These are phyloP conservation scores for Candida chauliodis DNA, from an alignment of 805 yeast genomes.

Conservation along the genomic window DNA sequence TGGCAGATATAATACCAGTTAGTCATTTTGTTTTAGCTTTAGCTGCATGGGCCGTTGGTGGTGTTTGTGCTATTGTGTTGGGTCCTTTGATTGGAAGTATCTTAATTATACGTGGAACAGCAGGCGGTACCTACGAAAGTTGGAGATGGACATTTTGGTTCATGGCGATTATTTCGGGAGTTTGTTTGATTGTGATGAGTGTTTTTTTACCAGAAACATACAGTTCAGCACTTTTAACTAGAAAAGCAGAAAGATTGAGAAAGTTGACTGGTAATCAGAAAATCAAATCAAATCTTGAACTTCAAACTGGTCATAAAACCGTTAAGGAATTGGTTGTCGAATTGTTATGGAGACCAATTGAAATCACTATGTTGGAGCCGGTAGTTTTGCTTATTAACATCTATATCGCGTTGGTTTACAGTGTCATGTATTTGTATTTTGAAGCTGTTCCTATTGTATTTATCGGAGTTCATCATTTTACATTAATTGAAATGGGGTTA, in stretches of 20 bases:
- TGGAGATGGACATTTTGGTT: constrained; percentile 54
- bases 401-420: constrained; percentile 50
- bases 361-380: constrained; percentile 49
- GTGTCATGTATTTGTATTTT: constrained; percentile 52
- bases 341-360: constrained; percentile 46
- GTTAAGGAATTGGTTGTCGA: constrained; percentile 18
- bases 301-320: constrained; percentile 22
- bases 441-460: constrained; percentile 62
- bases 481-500: constrained; percentile 45
- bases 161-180: constrained; percentile 26
- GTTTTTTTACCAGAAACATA: constrained; percentile 50
- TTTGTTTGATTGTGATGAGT: constrained; percentile 19
- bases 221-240: constrained; percentile 38
- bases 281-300: constrained; percentile 39
- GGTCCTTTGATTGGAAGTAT: constrained; percentile 61
- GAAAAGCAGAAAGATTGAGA: constrained; percentile 48
- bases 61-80: constrained; percentile 41
- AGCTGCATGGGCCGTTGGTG: constrained; percentile 52
- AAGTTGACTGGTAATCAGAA: constrained; percentile 44
- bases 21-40: constrained; percentile 45
- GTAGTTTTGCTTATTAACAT: constrained; percentile 49
- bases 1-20: constrained; percentile 45
- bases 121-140: constrained; percentile 20
- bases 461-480: constrained; percentile 40
- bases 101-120: constrained; percentile 25